phyloP scores from a whole-genome alignment of 176 grass and related monocot species.

The Avena insularis region DNA sequence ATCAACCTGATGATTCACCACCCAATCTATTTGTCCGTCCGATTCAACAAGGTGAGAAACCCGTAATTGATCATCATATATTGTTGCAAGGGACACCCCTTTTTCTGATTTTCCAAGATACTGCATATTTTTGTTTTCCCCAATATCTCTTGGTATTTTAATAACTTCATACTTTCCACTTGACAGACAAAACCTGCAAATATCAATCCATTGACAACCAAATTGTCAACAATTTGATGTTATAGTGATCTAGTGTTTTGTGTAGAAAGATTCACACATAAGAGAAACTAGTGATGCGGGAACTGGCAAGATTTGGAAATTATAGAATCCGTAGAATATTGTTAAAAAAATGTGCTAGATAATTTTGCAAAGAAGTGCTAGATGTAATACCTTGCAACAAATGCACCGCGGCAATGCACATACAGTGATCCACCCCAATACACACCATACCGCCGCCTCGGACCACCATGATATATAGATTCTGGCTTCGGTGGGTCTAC shows the following conservation, averaged over 20 bases:
- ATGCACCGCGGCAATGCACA: not conserved
- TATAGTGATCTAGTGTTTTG: not conserved
- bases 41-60: not conserved
- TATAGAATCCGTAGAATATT: too few species aligned
- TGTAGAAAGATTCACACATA: not conserved
- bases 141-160: not conserved
- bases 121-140: not conserved
- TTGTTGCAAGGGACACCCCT: not conserved
- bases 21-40: not conserved
- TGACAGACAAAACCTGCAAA: not conserved
- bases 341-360: too few species aligned
- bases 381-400: not conserved
- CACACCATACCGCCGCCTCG: not conserved
- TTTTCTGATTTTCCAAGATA: conserved; percentile 3
- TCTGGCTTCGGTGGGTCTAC: not conserved
- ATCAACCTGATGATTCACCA: not conserved
- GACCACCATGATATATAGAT: not conserved
- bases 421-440: not conserved
- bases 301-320: not conserved
- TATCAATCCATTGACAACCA: not conserved
- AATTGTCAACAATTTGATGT: not conserved
- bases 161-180: not conserved
- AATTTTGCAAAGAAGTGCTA: not conserved
- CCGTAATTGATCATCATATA: not conserved
- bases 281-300: not conserved